Conservation (phyloP, 148 eudicot genomes). For the Fagopyrum homotropicum region DNA sequence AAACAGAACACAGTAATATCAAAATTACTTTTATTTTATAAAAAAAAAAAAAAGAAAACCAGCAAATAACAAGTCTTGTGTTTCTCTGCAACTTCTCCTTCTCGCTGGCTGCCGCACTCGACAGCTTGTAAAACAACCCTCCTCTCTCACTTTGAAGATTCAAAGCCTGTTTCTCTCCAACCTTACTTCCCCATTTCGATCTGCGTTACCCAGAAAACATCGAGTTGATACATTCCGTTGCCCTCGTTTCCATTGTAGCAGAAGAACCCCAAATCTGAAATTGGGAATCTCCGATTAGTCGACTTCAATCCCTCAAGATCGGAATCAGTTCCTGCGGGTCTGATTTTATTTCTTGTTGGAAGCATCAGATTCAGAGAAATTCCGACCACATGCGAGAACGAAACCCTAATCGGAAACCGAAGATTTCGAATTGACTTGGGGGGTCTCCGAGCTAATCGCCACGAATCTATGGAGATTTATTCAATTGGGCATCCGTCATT, state of each 20-base stretch:
- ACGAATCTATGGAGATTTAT: conserved; percentile 7
- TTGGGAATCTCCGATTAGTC: neutral
- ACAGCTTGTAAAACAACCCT: conserved; percentile 5
- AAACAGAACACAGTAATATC: too few species aligned
- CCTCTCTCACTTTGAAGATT: neutral
- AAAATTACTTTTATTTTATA: too few species aligned
- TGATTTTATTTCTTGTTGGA: neutral
- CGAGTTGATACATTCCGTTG: neutral
- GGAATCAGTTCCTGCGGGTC: neutral
- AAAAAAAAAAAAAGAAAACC: neutral
- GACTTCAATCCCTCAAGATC: neutral
- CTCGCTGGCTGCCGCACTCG: conserved; percentile 10
- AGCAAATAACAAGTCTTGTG: neutral
- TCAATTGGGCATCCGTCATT: conserved; percentile 35
- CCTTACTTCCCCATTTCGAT: neutral
- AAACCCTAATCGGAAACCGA: neutral
- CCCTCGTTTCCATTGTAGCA: neutral
- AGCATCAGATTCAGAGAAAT: neutral
- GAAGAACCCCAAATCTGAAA: neutral
- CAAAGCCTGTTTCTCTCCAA: neutral
- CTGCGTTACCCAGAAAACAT: neutral
- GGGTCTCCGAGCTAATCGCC: neutral
- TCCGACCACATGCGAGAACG: conserved; percentile 20
- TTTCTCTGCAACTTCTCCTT: conserved; percentile 11
- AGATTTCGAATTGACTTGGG: conserved; percentile 7